phyloP scores from a whole-genome alignment of 495 filamentous ascomycete genomes.

The Penicillium angulare region DNA sequence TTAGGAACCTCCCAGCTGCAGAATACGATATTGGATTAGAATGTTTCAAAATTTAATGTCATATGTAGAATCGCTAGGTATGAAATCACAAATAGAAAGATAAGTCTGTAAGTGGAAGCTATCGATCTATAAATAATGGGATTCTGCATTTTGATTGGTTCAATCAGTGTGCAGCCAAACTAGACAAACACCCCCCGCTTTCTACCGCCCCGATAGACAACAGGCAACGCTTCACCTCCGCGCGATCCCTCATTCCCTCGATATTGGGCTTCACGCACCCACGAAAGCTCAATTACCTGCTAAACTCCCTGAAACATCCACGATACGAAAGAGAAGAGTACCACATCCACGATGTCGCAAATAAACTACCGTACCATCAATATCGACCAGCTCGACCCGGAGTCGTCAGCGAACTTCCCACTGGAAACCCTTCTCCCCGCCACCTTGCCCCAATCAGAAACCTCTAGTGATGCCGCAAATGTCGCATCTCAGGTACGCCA shows the following conservation, averaged over 20 bases:
- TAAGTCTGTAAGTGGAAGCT: no score
- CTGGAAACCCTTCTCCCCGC: slow-evolving; percentile 72
- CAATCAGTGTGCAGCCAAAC: no score
- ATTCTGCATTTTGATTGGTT: no score
- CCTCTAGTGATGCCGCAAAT: slow-evolving; percentile 68
- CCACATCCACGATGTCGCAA: slow-evolving; percentile 49
- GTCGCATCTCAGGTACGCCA: slow-evolving; percentile 78
- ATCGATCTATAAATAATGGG: no score
- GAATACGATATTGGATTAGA: no score
- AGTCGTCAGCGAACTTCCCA: slow-evolving; percentile 84
- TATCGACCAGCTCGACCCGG: slow-evolving; percentile 85
- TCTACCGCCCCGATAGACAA: slow-evolving; percentile 1
- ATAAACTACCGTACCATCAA: slow-evolving; percentile 90
- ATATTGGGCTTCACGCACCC: neutral
- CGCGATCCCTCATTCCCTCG: neutral
- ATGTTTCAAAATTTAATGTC: no score
- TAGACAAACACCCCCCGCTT: neutral
- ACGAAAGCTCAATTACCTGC: neutral
- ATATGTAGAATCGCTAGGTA: no score
- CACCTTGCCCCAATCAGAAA: slow-evolving; percentile 57
- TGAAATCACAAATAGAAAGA: neutral
- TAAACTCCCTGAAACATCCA: neutral
- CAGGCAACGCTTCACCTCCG: neutral
- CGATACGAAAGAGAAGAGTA: neutral
- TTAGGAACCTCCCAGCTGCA: no score